These are phyloP conservation scores for Sambucus nigra DNA, from an alignment of 129 eudicot genomes.

Conservation along the genomic window DNA sequence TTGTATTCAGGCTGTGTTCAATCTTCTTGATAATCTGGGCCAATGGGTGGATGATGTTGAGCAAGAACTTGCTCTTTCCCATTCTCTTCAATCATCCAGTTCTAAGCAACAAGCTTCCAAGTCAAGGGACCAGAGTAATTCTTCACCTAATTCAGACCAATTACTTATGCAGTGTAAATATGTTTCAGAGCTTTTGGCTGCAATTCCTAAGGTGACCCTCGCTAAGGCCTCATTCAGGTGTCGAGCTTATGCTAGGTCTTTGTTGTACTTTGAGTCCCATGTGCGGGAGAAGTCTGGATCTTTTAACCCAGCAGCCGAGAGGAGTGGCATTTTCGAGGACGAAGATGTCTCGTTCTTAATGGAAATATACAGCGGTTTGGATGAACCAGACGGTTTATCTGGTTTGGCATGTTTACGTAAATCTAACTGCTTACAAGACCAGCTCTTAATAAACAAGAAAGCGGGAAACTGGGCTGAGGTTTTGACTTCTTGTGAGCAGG, in stretches of 20 bases:
- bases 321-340: constrained; percentile 77
- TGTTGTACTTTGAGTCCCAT: constrained; percentile 86
- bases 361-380: constrained; percentile 88
- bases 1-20: constrained; percentile 91
- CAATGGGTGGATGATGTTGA: constrained; percentile 97
- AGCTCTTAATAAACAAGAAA: constrained; percentile 73
- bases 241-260: constrained; percentile 95
- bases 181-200: constrained; percentile 80
- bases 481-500: constrained; percentile 93
- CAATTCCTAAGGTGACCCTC: constrained; percentile 86
- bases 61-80: constrained; percentile 81
- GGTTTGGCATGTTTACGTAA: constrained; percentile 86
- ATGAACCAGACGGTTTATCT: constrained; percentile 94
- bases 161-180: constrained; percentile 68
- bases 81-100: constrained; percentile 48
- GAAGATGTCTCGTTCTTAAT: constrained; percentile 80
- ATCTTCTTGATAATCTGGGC: constrained; percentile 92
- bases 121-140: constrained; percentile 34
- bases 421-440: constrained; percentile 83
- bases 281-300: constrained; percentile 91
- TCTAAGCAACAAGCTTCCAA: constrained; percentile 49
- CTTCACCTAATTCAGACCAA: constrained; percentile 37
- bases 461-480: constrained; percentile 99
- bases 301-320: constrained; percentile 86
- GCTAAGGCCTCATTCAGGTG: constrained; percentile 94